Percentiles rank a stretch among this genome's conserved stretches.
phyloP scores from a whole-genome alignment of 2,329 filamentous ascomycete genomes.

The Venturia asperata region DNA sequence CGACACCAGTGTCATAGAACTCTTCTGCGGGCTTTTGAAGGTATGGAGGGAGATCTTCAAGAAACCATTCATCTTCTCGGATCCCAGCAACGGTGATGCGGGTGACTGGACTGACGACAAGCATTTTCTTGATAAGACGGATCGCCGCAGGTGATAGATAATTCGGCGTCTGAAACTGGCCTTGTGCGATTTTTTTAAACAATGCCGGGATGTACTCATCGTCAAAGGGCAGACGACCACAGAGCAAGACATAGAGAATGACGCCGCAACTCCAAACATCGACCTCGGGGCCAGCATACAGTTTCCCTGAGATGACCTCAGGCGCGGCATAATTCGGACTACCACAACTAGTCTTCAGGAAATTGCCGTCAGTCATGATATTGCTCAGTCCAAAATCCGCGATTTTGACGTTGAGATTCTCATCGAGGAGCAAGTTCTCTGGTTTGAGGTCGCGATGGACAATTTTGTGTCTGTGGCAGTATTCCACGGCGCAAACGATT shows the following conservation, averaged over 20 bases:
- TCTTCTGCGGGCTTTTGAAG: slow-evolving; percentile 82
- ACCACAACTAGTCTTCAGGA: slow-evolving; percentile 95
- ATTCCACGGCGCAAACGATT: slow-evolving; percentile 97
- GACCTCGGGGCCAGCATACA: slow-evolving; percentile 95
- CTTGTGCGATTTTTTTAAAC: slow-evolving; percentile 95
- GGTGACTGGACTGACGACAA: slow-evolving; percentile 90
- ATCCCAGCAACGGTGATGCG: slow-evolving; percentile 93
- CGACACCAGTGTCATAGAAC: slow-evolving; percentile 87
- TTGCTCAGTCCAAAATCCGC: slow-evolving; percentile 98
- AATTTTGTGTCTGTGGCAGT: slow-evolving; percentile 98
- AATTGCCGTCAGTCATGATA: slow-evolving; percentile 99
- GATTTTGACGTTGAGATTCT: slow-evolving; percentile 97
- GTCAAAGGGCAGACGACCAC: slow-evolving; percentile 77
- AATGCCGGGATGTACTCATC: slow-evolving; percentile 96
- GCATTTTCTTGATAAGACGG: slow-evolving; percentile 80
- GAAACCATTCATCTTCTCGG: slow-evolving; percentile 88
- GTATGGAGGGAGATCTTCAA: slow-evolving; percentile 77
- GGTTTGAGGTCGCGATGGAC: slow-evolving; percentile 96
- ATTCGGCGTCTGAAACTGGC: slow-evolving; percentile 83
- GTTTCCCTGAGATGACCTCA: slow-evolving; percentile 94
- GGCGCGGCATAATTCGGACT: slow-evolving; percentile 98
- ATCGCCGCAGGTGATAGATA: slow-evolving; percentile 84
- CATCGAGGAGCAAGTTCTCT: slow-evolving; percentile 91
- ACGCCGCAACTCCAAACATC: slow-evolving; percentile 98
- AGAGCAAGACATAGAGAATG: slow-evolving; percentile 63